phyloP scores from a whole-genome alignment of 768 basidiomycete genomes.

The Dendrothele bispora region DNA sequence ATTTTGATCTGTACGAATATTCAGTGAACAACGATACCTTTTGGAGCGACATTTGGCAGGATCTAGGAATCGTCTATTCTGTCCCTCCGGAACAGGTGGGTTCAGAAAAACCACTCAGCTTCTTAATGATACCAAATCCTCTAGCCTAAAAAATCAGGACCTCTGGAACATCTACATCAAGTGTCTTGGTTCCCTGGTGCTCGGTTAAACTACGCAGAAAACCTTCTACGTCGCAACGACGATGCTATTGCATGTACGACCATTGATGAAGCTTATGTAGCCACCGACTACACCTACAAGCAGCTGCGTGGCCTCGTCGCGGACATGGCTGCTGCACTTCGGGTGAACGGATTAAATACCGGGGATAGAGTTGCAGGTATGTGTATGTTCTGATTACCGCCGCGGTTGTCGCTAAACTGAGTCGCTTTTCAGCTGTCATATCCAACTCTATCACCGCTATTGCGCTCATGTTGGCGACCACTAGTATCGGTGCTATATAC shows the following conservation, averaged over 20 bases:
- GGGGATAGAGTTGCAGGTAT: conserved; percentile 45
- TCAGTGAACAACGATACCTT: conserved; percentile 41
- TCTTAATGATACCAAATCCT: too few species aligned
- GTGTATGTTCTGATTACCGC: neutral
- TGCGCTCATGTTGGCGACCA: conserved; percentile 38
- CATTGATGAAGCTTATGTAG: conserved; percentile 33
- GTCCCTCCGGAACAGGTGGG: conserved; percentile 33
- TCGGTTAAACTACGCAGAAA: conserved; percentile 48
- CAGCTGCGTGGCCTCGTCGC: conserved; percentile 38
- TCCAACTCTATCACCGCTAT: conserved; percentile 40
- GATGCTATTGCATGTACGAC: conserved; percentile 31
- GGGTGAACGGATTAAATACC: conserved; percentile 33
- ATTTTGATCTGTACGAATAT: conserved; percentile 42
- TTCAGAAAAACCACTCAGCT: too few species aligned
- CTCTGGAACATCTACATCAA: conserved; percentile 28
- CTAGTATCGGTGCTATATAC: conserved; percentile 43
- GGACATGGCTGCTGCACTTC: conserved; percentile 36
- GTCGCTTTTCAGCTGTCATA: conserved; percentile 37
- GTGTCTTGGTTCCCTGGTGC: conserved; percentile 43
- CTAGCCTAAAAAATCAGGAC: too few species aligned
- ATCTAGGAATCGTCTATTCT: conserved; percentile 40
- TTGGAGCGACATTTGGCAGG: conserved; percentile 47
- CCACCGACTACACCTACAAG: conserved; percentile 34
- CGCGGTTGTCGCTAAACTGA: too few species aligned
- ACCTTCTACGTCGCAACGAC: conserved; percentile 40